Base-by-base conservation (phyloP, 2,329 filamentous ascomycete species). In the Stachybotrys chartarum region DNA sequence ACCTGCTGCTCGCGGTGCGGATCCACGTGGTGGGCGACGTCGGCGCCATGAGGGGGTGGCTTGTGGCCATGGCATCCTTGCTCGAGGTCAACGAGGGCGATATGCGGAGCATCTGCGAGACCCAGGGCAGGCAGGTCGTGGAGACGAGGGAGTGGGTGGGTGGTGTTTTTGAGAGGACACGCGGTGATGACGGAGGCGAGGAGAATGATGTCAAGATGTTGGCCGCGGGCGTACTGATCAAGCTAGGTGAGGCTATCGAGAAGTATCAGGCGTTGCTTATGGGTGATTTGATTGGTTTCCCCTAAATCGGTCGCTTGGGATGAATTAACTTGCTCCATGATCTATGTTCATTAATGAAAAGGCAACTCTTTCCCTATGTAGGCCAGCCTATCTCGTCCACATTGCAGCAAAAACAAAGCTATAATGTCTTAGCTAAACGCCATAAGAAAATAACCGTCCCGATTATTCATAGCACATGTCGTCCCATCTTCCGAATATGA, bases 91-190 rank as follows among this genome's bases (percentile, higher is more conserved):
- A 96, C 57, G 85, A 81, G 39, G 81, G 84, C 51, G 84, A 91
- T 57, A 83, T 87, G 73, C 77, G 85, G 61, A 78, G 84, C 1
- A 70, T 99, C 3, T 93, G 90, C 51, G 83, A 85, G 57, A 83
- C 86, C 56, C 83, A 91, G 63, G 86, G 88, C 1, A 83, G 84
- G 55, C 85, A 93, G 68, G 75, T 97, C 24, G 79, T 96, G 53
- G 93, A 97, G 78, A 88, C 90, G 57, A 83, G 90, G 63, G 88
- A 91, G 65, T 99, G 94, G 94, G 88, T 90, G 1, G 80, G 84
- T 48, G 78, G 78, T 54, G 81, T 97, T 1, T 95, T 97, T 70
- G 83, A 87, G 57, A 76, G 76, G 39, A 75, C 74, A 7, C 72
- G 76, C 32, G 79, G 79, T 0, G 75, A 75, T 0, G 77, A 77